Conservation (phyloP, 306 rosid species). For the Trifolium pratense region DNA sequence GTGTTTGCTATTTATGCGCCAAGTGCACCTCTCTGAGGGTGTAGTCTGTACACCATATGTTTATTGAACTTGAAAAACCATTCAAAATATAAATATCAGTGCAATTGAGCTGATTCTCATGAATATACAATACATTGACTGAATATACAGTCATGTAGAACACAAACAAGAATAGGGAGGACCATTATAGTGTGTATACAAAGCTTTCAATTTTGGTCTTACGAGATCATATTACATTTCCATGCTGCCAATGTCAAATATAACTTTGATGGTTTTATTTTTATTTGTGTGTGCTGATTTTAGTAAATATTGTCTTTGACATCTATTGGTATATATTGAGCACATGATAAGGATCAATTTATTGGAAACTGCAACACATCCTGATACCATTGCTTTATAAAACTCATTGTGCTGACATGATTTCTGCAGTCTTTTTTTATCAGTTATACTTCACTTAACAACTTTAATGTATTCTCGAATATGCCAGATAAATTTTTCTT, state of each 20-base stretch:
- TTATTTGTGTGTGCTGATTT: neutral
- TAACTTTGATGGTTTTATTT: slow-evolving; percentile 3
- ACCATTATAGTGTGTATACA: neutral
- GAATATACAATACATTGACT: neutral
- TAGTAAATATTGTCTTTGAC: slow-evolving; percentile 16
- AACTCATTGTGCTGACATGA: neutral
- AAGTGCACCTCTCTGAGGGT: too few species aligned
- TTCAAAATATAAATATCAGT: neutral
- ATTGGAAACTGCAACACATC: neutral
- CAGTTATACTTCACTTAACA: slow-evolving; percentile 1
- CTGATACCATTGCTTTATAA: slow-evolving; percentile 8
- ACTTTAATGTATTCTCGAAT: slow-evolving; percentile 19
- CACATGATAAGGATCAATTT: slow-evolving; percentile 17
- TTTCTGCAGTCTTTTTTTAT: slow-evolving; percentile 19
- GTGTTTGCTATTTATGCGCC: neutral
- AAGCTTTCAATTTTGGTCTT: slow-evolving; percentile 19
- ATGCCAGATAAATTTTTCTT: slow-evolving; percentile 4
- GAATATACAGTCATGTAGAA: slow-evolving; percentile 1
- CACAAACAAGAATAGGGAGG: neutral
- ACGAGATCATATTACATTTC: slow-evolving; percentile 12
- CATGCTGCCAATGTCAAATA: slow-evolving; percentile 20
- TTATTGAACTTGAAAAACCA: neutral
- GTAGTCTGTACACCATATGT: neutral
- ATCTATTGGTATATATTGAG: neutral
- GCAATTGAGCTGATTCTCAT: neutral